Base-by-base conservation (phyloP, 768 basidiomycete species). In the Psilocybe cyanescens region DNA sequence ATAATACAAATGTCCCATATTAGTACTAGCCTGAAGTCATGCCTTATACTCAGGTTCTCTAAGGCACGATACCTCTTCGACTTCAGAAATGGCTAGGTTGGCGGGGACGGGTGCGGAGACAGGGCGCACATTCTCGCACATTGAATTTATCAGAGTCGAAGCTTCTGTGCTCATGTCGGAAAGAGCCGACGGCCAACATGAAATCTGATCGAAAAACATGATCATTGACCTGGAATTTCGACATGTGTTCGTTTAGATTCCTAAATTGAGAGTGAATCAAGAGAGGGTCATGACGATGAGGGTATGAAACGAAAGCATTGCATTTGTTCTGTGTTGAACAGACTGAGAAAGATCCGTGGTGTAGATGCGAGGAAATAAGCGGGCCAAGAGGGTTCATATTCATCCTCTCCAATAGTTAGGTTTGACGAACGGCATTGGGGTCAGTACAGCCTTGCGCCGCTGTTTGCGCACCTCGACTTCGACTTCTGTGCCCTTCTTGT, bases 401-500 rank as follows among this genome's bases (percentile, higher is more conserved):
- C 55, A 67, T 62, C 91, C 92, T 60, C 91, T 79, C 79, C 82
- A 97, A 72, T 98, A 99, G 62, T 85, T 88, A 14, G 92, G 78
- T 68, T 88, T 86, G 14, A 92, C 81, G 69, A 97, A 99, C 14
- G 97, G 97, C 94, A 98, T 93, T 0, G 86, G 81, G 4, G 86
- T 86, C 31, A 98, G 78, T 8, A 85, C 78, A 0, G 90, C 95
- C 66, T 85, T 87, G 47, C 94, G 81, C 70, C 86, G 71, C 75
- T 93, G 94, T 60, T 86, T 89, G 50, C 97, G 83, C 39, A 99
- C 91, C 61, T 96, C 91, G 14, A 99, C 89, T 53, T 84, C 81
- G 3, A 99, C 79, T 71, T 90, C 85, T 0, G 90, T 97, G 9
- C 93, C 94, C 74, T 93, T 96, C 78, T 95, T 98, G 78, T 97